Evolutionary conservation across 352 stramenopile species (phyloP), one percentile per base, ranked within the genome.

Genomic region (Phytophthora citricola): DNA sequence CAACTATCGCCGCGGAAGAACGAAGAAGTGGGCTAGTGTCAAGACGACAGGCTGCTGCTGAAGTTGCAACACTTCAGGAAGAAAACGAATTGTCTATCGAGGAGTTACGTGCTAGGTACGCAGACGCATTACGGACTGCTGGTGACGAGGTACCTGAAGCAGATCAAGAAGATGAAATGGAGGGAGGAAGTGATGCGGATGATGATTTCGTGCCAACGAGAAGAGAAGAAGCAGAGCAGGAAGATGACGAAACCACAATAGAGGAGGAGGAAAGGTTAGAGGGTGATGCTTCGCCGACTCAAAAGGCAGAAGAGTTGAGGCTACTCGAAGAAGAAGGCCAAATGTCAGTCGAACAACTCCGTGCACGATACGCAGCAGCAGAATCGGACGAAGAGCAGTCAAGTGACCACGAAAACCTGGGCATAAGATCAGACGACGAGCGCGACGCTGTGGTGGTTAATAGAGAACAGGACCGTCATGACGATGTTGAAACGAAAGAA

Each of bases 51-150:
- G 67, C 55, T 26, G 56, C 61, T 14, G 83, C 94, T 6, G 96
- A 99, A 69, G 66, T 99, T 9, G 82, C 77, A 0, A 62, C 89
- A 32, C 69, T 99, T 4, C 74, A 98, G 41, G 69, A 84, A 66
- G 96, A 99, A 56, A 89, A 75, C 22, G 88, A 98, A 65, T 83
- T 99, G 65, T 93, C 94, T 3, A 79, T 99, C 27, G 96, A 99
- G 14, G 82, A 91, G 48, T 59, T 94, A 26, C 62, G 77, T 12
- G 75, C 72, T 7, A 59, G 73, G 8, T 92, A 93, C 39, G 73
- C 75, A n/a, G 27, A 32, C 8, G 73, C 55, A 7, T 63, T 79
- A 11, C 48, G 27, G 24, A 59, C 6, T 22, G 43, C 48, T 1
- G 41, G 66, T 1, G 48, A 73, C 1, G 48, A 75, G 14, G 40